Percentiles rank a stretch among this genome's conserved stretches.
Evolutionary conservation across 495 filamentous ascomycete genomes (phyloP).

Genomic region (Hypoxylon cercidicola): DNA sequence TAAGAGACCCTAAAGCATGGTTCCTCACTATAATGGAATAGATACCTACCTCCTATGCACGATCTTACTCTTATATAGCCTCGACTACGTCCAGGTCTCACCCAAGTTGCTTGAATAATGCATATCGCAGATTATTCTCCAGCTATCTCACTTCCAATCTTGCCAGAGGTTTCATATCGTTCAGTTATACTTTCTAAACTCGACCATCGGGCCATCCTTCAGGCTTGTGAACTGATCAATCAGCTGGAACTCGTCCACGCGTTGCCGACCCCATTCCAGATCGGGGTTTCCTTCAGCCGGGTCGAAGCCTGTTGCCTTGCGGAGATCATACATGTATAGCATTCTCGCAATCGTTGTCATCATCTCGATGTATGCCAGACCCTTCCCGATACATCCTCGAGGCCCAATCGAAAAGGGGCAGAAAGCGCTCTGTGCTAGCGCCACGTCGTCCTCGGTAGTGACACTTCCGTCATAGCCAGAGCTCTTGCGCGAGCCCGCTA

Average conservation of each 20-base stretch:
- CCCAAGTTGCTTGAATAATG: too few relatives aligned
- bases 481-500: constrained; percentile 44
- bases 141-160: neutral
- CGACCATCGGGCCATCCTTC: constrained; percentile 66
- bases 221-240: constrained; percentile 67
- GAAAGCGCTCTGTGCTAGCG: constrained; percentile 62
- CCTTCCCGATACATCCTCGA: constrained; percentile 68
- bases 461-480: constrained; percentile 9
- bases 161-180: neutral
- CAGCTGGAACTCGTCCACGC: constrained; percentile 63
- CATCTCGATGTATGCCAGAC: constrained; percentile 66
- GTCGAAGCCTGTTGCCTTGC: constrained; percentile 54
- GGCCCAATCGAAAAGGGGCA: constrained; percentile 68
- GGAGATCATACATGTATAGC: constrained; percentile 61
- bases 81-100: too few relatives aligned
- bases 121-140: neutral
- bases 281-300: constrained; percentile 54
- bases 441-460: constrained; percentile 50
- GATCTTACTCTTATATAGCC: too few relatives aligned
- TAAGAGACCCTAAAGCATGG: too few relatives aligned
- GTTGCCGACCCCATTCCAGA: constrained; percentile 58
- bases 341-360: constrained; percentile 58
- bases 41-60: too few relatives aligned
- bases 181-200: constrained; percentile 58
- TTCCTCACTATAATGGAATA: too few relatives aligned